These are phyloP conservation scores for Trichoderma orchidacearum DNA, from an alignment of 495 filamentous ascomycete species.

Conservation along the genomic window DNA sequence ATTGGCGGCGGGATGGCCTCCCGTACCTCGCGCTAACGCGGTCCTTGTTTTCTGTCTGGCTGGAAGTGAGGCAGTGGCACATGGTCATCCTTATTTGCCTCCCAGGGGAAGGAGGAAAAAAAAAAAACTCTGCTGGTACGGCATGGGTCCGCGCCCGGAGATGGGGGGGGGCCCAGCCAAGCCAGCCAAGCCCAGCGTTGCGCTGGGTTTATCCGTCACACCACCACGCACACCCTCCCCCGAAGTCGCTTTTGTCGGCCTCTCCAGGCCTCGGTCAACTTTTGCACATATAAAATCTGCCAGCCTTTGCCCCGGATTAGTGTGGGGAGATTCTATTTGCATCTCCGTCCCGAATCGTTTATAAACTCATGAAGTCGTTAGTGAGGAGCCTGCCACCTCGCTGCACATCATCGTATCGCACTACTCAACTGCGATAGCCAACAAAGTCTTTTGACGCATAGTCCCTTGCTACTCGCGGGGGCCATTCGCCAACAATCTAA, in stretches of 20 bases:
- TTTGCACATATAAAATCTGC: neutral
- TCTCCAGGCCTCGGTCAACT: neutral
- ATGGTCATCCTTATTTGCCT: neutral
- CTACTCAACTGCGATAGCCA: neutral
- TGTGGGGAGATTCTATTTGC: neutral
- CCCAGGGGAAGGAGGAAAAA: neutral
- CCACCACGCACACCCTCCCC: neutral
- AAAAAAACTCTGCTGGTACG: neutral
- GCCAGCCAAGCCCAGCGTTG: neutral
- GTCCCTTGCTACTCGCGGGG: neutral
- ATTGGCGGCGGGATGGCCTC: neutral
- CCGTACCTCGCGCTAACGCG: neutral
- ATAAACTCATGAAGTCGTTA: constrained; percentile 22
- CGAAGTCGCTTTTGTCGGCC: neutral
- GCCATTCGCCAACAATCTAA: neutral
- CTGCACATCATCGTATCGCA: neutral
- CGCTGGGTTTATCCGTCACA: neutral
- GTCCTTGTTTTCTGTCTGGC: neutral
- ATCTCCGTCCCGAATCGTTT: constrained; percentile 1
- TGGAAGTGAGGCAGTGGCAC: neutral
- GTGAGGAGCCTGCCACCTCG: constrained; percentile 17
- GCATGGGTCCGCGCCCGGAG: neutral
- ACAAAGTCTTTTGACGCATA: neutral
- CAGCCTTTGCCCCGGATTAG: neutral
- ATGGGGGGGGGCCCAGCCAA: neutral